phyloP scores from a whole-genome alignment of 345 rosid genomes.

The Eucalyptus marginata region DNA sequence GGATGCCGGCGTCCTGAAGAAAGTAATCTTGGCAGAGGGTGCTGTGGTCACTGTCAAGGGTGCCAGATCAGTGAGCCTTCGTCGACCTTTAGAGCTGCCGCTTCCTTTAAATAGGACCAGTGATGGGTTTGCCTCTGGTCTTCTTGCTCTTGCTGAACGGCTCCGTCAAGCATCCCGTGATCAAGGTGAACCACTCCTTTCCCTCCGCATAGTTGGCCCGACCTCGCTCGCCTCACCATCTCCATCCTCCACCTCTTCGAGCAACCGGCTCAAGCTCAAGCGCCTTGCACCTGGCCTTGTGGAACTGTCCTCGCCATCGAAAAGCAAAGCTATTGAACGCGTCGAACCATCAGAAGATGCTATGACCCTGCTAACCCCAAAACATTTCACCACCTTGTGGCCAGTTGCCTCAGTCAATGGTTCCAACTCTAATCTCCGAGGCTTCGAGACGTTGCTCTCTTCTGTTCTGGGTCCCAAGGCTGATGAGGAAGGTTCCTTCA shows the following conservation, averaged over 20 bases:
- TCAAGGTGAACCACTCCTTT: slow-evolving; percentile 46
- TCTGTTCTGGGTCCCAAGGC: slow-evolving; percentile 81
- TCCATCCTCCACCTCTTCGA: slow-evolving; percentile 22
- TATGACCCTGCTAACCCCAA: slow-evolving; percentile 49
- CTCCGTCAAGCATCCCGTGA: slow-evolving; percentile 41
- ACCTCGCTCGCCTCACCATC: slow-evolving; percentile 64
- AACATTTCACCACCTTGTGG: slow-evolving; percentile 79
- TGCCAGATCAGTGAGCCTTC: slow-evolving; percentile 91
- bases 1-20: slow-evolving; percentile 88
- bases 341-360: slow-evolving; percentile 22
- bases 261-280: slow-evolving; percentile 68
- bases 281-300: slow-evolving; percentile 90
- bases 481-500: slow-evolving; percentile 54
- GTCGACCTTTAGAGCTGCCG: slow-evolving; percentile 72
- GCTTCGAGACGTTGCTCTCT: slow-evolving; percentile 59
- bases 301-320: slow-evolving; percentile 44
- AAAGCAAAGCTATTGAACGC: slow-evolving; percentile 17
- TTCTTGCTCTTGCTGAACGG: slow-evolving; percentile 68
- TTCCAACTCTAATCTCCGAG: slow-evolving; percentile 56
- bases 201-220: slow-evolving; percentile 89
- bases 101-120: slow-evolving; percentile 61
- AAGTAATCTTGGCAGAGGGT: slow-evolving; percentile 82
- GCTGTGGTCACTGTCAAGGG: slow-evolving; percentile 89
- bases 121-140: slow-evolving; percentile 73
- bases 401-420: slow-evolving; percentile 78